Base-by-base conservation (phyloP, 305 asterid species). In the Fraxinus latifolia region DNA sequence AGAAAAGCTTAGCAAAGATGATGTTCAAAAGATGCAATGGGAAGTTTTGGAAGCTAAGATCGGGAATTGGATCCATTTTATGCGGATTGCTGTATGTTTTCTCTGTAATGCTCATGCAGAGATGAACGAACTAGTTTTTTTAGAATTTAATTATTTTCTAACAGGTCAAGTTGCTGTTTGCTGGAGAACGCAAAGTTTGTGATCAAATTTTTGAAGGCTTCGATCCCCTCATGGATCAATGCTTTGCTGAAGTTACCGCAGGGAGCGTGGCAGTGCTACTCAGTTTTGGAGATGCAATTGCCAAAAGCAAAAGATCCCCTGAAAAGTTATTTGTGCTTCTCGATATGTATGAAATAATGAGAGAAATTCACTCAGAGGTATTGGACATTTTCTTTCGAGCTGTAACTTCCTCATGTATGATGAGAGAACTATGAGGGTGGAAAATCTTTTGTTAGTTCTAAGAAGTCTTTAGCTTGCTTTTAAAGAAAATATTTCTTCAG, bases 21-120 rank as follows among this genome's bases (percentile, higher is more conserved):
- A 96, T 81, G 98, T 96, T 71, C 98, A 96, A 80, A 96, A 91
- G 96, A 96, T 96, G 99, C 98, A 93, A 79, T 96, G 99, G 99
- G 99, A 96, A 87, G 94, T 94, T 83, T 87, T 96, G 87, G 99
- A 96, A 91, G 95, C 96, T 81, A 96, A 96, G 90, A 96, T 96
- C 81, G 99, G 99, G 85, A 96, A 91, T 75, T 96, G 99, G 98
- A 96, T 96, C 87, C 98, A 94, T 88, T 94, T 91, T 84, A 96
- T 96, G 99, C 92, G 99, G 76, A 96, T 96, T 85, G 98, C 99
- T 80, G 99, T 96, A 90, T 65, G 91, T 84, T 82, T 80, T 85
- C 81, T 78, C 71, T 7, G 75, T 58, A 39, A 68, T 74, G 76
- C 37, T 83, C 82, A 72, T 50, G 21, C 42, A 71, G 33, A 9